Conservation (phyloP, 2,329 filamentous ascomycete genomes). For the Delphinella strobiligena region DNA sequence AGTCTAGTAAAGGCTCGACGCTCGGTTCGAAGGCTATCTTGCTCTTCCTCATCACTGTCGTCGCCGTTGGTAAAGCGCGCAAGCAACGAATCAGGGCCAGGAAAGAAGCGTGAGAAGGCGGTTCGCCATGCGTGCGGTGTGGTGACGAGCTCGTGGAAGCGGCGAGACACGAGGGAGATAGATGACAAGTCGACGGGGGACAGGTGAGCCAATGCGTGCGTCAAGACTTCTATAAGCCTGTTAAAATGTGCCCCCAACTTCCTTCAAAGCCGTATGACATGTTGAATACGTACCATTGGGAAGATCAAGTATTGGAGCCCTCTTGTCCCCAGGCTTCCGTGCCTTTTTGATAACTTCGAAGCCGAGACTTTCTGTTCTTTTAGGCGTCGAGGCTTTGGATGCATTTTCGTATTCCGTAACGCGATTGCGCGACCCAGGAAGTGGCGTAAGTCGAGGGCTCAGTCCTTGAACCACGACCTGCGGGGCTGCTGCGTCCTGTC, state of each 20-base stretch:
- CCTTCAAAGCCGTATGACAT: too few relatives aligned
- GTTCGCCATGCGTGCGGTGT: slow-evolving; percentile 89
- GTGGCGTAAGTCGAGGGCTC: slow-evolving; percentile 16
- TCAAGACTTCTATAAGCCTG: slow-evolving; percentile 63
- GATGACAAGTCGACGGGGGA: slow-evolving; percentile 72
- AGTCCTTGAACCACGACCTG: slow-evolving; percentile 18
- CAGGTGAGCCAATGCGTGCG: slow-evolving; percentile 80
- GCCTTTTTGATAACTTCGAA: slow-evolving; percentile 42
- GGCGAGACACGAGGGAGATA: slow-evolving; percentile 74
- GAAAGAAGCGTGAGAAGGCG: slow-evolving; percentile 84
- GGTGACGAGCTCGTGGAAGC: slow-evolving; percentile 77
- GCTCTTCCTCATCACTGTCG: slow-evolving; percentile 38
- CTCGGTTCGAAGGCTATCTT: slow-evolving; percentile 50
- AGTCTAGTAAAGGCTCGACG: slow-evolving; percentile 71
- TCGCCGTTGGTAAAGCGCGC: slow-evolving; percentile 24
- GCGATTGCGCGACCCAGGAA: slow-evolving; percentile 24
- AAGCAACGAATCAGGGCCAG: slow-evolving; percentile 52
- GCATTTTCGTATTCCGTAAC: slow-evolving; percentile 45
- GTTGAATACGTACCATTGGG: slow-evolving; percentile 72
- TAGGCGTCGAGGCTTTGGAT: slow-evolving; percentile 23
- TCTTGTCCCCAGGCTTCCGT: slow-evolving; percentile 31
- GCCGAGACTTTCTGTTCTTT: slow-evolving; percentile 29
- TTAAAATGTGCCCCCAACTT: too few relatives aligned
- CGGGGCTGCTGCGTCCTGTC: slow-evolving; percentile 15
- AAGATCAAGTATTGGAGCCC: slow-evolving; percentile 45